Evolutionary conservation across 495 filamentous ascomycete species (phyloP).

Genomic region (Trichodelitschia bisporula): DNA sequence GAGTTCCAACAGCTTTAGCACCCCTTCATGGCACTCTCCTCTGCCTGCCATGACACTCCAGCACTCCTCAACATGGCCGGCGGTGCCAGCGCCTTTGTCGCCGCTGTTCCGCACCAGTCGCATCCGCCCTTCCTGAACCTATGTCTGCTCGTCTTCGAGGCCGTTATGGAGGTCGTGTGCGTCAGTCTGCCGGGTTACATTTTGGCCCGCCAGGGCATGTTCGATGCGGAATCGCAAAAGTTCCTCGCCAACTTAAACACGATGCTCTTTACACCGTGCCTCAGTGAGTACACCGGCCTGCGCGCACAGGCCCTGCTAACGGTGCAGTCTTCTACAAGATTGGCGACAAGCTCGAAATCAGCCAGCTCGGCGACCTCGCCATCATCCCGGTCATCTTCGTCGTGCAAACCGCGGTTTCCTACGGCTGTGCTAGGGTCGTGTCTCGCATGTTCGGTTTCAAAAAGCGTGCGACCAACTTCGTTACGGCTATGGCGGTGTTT

Average conservation of each 20-base stretch:
- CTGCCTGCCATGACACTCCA: neutral
- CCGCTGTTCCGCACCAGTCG: constrained; percentile 16
- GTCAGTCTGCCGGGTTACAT: constrained; percentile 92
- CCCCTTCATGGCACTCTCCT: neutral
- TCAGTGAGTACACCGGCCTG: constrained; percentile 35
- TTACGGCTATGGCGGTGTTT: constrained; percentile 91
- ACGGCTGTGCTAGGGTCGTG: constrained; percentile 41
- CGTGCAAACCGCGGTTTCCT: constrained; percentile 66
- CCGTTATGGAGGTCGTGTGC: constrained; percentile 86
- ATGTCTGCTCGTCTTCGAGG: constrained; percentile 76
- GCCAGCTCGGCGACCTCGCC: constrained; percentile 69
- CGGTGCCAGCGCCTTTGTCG: constrained; percentile 5
- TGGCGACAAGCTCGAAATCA: constrained; percentile 78
- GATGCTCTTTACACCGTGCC: constrained; percentile 79
- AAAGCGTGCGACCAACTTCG: constrained; percentile 71
- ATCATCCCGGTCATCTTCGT: constrained; percentile 88
- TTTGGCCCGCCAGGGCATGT: constrained; percentile 68
- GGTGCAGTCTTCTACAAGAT: constrained; percentile 79
- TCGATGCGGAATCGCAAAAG: constrained; percentile 84
- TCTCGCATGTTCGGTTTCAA: constrained; percentile 53
- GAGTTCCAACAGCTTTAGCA: too few relatives aligned
- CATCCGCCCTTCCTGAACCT: constrained; percentile 52
- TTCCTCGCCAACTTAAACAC: constrained; percentile 90
- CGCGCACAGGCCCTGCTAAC: neutral
- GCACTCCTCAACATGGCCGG: constrained; percentile 7